These are phyloP conservation scores for Gaertneriomyces sp. DNA, from an alignment of 192 early-diverging fungal species.

Conservation along the genomic window DNA sequence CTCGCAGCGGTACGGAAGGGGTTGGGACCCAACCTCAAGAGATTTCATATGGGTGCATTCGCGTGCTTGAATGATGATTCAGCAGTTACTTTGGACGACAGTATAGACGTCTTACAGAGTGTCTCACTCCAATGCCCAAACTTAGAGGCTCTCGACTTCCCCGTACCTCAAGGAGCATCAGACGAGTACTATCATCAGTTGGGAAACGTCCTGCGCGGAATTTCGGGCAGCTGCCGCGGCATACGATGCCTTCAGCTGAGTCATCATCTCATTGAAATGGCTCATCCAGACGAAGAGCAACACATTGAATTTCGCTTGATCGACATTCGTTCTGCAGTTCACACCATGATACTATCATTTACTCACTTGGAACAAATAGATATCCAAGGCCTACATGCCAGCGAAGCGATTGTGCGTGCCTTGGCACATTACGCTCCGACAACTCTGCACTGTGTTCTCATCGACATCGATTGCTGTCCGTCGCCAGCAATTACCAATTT, in stretches of 20 bases:
- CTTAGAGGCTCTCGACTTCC: neutral
- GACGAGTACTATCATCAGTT: neutral
- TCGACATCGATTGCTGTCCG: constrained; percentile 21
- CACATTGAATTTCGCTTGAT: neutral
- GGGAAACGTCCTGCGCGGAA: neutral
- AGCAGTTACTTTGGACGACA: neutral
- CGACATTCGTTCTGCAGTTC: neutral
- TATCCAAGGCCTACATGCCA: constrained; percentile 16
- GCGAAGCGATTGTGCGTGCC: neutral
- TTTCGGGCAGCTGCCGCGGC: neutral
- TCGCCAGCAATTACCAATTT: neutral
- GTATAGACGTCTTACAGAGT: neutral
- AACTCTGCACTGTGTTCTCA: constrained; percentile 3
- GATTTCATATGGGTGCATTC: neutral
- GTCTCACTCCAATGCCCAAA: neutral
- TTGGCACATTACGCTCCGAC: neutral
- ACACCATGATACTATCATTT: neutral
- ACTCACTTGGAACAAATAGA: constrained; percentile 9
- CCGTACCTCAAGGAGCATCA: neutral
- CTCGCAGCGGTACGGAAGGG: neutral
- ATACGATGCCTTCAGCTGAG: neutral
- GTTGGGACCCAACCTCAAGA: constrained; percentile 6
- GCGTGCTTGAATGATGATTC: neutral
- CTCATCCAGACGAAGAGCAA: neutral
- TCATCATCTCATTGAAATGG: constrained; percentile 1